phyloP scores from a whole-genome alignment of 345 rosid species.

The Corchorus olitorius region DNA sequence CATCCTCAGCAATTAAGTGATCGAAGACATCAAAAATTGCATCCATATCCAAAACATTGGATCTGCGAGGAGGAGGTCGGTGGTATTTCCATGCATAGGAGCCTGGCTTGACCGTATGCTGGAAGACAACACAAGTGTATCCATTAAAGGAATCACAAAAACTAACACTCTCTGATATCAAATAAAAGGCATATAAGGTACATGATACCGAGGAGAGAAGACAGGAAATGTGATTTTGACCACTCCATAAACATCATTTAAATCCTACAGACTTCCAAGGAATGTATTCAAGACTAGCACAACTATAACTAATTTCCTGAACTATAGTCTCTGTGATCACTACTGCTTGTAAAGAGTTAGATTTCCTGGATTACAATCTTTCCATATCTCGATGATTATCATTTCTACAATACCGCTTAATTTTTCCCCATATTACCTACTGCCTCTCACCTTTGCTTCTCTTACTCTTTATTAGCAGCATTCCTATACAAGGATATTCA shows the following conservation, averaged over 20 bases:
- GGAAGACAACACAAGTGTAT: conserved; percentile 63
- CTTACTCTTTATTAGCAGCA: neutral
- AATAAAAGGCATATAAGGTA: conserved; percentile 22
- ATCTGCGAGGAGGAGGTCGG: conserved; percentile 68
- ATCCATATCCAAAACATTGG: conserved; percentile 47
- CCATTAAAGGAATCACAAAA: conserved; percentile 42
- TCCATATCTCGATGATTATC: neutral
- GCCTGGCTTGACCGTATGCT: conserved; percentile 75
- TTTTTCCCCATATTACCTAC: neutral
- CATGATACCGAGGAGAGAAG: neutral
- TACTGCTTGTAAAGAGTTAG: neutral
- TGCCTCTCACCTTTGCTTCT: neutral
- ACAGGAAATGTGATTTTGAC: neutral
- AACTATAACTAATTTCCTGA: neutral
- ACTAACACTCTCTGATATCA: conserved; percentile 31
- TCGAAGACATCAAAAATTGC: conserved; percentile 49
- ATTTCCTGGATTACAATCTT: neutral
- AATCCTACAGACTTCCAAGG: neutral
- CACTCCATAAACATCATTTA: neutral
- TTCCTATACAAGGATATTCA: neutral
- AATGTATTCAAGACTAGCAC: neutral
- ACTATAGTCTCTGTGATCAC: neutral
- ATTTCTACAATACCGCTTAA: neutral
- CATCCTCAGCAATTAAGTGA: conserved; percentile 51
- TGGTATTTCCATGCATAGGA: conserved; percentile 76